Evolutionary conservation across 2,329 filamentous ascomycete genomes (phyloP), one percentile per base, ranked within the genome.

Genomic region (Cyphellophora attinorum): DNA sequence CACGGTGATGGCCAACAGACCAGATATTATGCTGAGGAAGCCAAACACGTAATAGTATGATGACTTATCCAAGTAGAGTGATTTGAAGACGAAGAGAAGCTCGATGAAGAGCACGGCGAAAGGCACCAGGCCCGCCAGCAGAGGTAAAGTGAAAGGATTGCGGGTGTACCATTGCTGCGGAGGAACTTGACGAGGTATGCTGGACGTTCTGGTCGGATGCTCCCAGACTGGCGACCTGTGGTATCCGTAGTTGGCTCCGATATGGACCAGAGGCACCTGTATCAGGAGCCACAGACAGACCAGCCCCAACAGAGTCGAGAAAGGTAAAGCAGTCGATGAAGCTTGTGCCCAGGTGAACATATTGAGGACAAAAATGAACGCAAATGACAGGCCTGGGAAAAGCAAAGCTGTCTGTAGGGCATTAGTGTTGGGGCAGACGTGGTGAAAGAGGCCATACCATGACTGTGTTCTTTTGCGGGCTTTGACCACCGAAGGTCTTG

Each of bases 41-140:
- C 85, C 85, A 54, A 91, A 93, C 14, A 93, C 79, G 58, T 93
- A 93, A 60, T 93, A 93, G 58, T 88, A 93, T 5, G 83, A 84
- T 51, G 77, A 85, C 65, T 93, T 93, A 59, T 93, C 85, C 56
- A 88, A 81, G 82, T 85, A 91, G 19, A 93, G 58, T 31, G 81
- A 86, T 60, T 85, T 83, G 60, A 93, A 91, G 32, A 91, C 79
- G 54, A 88, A 91, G 27, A 89, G 68, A 11, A 93, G 70, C 60
- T 93, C 85, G 51, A 93, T 85, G 57, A 89, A 91, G 47, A 93
- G 79, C 37, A 93, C 84, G 2, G 82, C 82, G 53, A 93, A 93
- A 0, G 85, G 85, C 5, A 89, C 73, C 12, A 91, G 61, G 1
- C 85, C 85, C 0, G 82, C 80, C 6, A 91, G 60, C 23, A 49